phyloP scores from a whole-genome alignment of 495 filamentous ascomycete genomes.

The Copromyces sp. region DNA sequence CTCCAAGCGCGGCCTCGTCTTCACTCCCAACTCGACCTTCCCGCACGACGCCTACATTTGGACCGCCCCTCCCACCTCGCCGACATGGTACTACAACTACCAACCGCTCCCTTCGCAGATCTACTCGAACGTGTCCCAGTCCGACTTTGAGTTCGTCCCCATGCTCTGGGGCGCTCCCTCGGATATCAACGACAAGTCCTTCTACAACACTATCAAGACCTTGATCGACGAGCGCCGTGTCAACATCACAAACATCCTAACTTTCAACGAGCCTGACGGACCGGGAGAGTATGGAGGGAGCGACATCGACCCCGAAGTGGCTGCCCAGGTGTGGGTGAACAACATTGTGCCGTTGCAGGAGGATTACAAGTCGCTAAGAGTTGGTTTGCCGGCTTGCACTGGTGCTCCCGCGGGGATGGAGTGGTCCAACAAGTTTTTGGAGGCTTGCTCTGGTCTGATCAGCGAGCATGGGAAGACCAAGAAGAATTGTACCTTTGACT shows the following conservation, averaged over 20 bases:
- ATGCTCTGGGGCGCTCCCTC: conserved; percentile 59
- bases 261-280: conserved; percentile 69
- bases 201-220: conserved; percentile 40
- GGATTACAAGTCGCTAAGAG: conserved; percentile 35
- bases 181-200: conserved; percentile 38
- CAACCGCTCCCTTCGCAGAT: conserved; percentile 37
- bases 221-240: conserved; percentile 40
- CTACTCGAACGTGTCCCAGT: conserved; percentile 32
- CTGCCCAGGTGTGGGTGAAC: conserved; percentile 54
- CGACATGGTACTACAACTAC: conserved; percentile 86
- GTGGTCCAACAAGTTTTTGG: conserved; percentile 56
- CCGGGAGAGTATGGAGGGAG: conserved; percentile 43
- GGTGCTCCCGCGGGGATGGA: conserved; percentile 42
- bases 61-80: conserved; percentile 37
- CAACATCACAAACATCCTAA: conserved; percentile 55
- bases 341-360: conserved; percentile 56
- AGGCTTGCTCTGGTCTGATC: conserved; percentile 35
- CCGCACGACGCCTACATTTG: conserved; percentile 52
- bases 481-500: conserved; percentile 57
- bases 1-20: conserved; percentile 61
- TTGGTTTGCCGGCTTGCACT: conserved; percentile 51
- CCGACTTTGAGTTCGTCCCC: conserved; percentile 61
- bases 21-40: conserved; percentile 41
- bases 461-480: conserved; percentile 22
- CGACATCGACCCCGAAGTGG: conserved; percentile 41